These are phyloP conservation scores for Eucommia ulmoides DNA, from an alignment of 257 asterid species.

Conservation along the genomic window DNA sequence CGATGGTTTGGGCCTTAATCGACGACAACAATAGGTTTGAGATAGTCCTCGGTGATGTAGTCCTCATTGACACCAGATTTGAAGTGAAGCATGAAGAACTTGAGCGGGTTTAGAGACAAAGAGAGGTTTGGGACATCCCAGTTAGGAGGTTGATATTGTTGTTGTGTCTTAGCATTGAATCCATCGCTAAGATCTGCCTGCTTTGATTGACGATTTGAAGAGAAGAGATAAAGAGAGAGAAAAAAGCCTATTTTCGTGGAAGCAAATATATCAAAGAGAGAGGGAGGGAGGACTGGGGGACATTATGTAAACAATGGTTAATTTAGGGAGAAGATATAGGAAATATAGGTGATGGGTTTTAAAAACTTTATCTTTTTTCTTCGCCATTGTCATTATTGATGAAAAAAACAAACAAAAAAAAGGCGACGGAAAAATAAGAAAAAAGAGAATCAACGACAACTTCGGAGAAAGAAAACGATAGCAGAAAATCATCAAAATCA, in stretches of 20 bases:
- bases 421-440: too few species aligned
- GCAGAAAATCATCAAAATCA: too few species aligned
- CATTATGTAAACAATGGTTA: too few species aligned
- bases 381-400: too few species aligned
- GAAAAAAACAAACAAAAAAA: too few species aligned
- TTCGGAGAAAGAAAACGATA: too few species aligned
- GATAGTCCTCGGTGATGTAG: constrained; percentile 66
- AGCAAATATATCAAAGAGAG: constrained; percentile 6
- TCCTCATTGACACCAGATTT: constrained; percentile 14
- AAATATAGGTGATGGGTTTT: too few species aligned
- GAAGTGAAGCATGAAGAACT: constrained; percentile 10
- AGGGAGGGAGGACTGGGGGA: constrained; percentile 3
- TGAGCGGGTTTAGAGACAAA: constrained; percentile 52
- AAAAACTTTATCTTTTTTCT: too few species aligned
- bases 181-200: constrained; percentile 38
- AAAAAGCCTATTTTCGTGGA: too few species aligned
- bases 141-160: constrained; percentile 76
- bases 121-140: constrained; percentile 56
- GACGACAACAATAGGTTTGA: constrained; percentile 71
- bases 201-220: neutral
- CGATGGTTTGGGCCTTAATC: too few species aligned
- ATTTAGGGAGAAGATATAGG: too few species aligned
- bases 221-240: constrained; percentile 1
- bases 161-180: constrained; percentile 49
- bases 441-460: too few species aligned